phyloP scores from a whole-genome alignment of 2,329 filamentous ascomycete genomes.

The Orbilia ellipsospora region DNA sequence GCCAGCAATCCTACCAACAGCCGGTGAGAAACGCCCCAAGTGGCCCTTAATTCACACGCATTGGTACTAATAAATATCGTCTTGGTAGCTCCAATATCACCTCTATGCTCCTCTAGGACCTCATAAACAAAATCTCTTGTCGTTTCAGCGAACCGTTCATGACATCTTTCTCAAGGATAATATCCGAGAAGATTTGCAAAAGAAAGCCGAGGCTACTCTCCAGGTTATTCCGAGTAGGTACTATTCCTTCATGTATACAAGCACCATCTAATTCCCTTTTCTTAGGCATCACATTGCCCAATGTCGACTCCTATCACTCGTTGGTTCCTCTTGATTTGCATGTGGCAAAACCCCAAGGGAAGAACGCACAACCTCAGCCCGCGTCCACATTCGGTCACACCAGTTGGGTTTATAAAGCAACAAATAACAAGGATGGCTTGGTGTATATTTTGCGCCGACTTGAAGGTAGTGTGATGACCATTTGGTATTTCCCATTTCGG shows the following conservation, averaged over 20 bases:
- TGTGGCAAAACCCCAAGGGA: slow-evolving; percentile 42
- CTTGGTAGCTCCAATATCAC: slow-evolving; percentile 81
- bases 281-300: slow-evolving; percentile 75
- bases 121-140: slow-evolving; percentile 80
- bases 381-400: slow-evolving; percentile 88
- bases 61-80: background rate
- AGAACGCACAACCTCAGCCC: slow-evolving; percentile 66
- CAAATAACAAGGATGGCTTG: slow-evolving; percentile 86
- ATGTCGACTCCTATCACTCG: slow-evolving; percentile 89
- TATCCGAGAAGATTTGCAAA: slow-evolving; percentile 86
- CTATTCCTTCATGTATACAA: slow-evolving; percentile 4
- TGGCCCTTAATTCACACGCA: background rate
- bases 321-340: slow-evolving; percentile 84
- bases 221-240: slow-evolving; percentile 80
- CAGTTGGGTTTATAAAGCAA: slow-evolving; percentile 95
- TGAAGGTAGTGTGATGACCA: slow-evolving; percentile 70
- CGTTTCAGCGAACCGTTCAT: slow-evolving; percentile 86
- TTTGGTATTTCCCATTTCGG: background rate
- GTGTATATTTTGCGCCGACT: slow-evolving; percentile 88
- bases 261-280: slow-evolving; percentile 23
- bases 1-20: slow-evolving; percentile 68
- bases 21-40: slow-evolving; percentile 66
- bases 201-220: slow-evolving; percentile 83
- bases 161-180: slow-evolving; percentile 93
- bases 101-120: slow-evolving; percentile 88